Conservation (phyloP, 768 basidiomycete genomes). For the Lactarius quietus region DNA sequence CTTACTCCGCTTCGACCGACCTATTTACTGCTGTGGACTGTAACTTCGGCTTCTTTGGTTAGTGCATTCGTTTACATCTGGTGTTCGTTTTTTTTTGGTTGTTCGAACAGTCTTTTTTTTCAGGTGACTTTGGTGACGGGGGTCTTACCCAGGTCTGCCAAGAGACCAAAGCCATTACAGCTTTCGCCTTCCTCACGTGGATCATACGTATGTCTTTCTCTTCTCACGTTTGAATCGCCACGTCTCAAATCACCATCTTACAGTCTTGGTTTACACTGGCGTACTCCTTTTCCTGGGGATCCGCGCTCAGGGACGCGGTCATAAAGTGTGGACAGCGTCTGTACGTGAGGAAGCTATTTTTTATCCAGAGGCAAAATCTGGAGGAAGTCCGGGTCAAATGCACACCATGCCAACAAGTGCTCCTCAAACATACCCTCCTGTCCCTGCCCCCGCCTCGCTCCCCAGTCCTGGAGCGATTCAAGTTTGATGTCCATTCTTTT, state of each 20-base stretch:
- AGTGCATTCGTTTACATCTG: not conserved
- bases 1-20: constrained; percentile 28
- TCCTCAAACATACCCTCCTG: not conserved
- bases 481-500: not conserved
- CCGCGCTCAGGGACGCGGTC: constrained; percentile 32
- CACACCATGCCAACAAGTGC: not conserved
- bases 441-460: not conserved
- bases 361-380: not conserved
- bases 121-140: too few species aligned
- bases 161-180: constrained; percentile 35
- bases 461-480: not conserved
- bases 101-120: not conserved
- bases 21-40: constrained; percentile 12
- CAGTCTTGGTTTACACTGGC: constrained; percentile 36
- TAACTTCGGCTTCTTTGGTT: constrained; percentile 9
- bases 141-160: constrained; percentile 27
- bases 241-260: constrained; percentile 7
- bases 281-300: constrained; percentile 30
- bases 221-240: not conserved
- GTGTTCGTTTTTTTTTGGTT: not conserved
- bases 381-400: not conserved
- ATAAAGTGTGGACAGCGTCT: constrained; percentile 33
- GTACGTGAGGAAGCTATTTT: constrained; percentile 33
- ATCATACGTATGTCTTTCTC: constrained; percentile 31
- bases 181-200: constrained; percentile 39